Conservation (phyloP, 768 basidiomycete genomes). For the Thelephora ganbajun region DNA sequence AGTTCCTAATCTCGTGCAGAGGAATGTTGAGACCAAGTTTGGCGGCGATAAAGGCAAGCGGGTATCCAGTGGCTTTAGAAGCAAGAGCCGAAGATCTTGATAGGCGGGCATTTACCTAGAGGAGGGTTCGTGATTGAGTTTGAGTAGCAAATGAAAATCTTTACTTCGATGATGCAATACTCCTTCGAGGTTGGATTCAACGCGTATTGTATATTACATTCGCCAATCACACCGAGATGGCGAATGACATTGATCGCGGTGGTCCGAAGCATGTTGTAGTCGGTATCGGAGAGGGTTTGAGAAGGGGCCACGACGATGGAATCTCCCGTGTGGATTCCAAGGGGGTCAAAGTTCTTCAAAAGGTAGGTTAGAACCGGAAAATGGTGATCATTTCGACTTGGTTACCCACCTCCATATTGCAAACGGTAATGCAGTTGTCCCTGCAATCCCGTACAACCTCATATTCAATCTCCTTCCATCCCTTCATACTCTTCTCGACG, state of each 20-base stretch:
- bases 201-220: conserved; percentile 99
- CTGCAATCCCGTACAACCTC: conserved; percentile 96
- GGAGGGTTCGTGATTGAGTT: neutral
- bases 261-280: conserved; percentile 98
- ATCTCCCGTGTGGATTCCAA: conserved; percentile 97
- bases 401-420: conserved; percentile 93
- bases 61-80: conserved; percentile 97
- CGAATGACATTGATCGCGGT: conserved; percentile 97
- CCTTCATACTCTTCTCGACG: conserved; percentile 99
- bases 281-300: conserved; percentile 96
- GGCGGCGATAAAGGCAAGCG: conserved; percentile 94
- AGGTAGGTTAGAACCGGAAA: neutral
- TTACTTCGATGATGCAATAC: conserved; percentile 95
- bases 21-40: conserved; percentile 96
- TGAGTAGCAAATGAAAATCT: conserved; percentile 7
- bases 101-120: conserved; percentile 84
- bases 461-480: conserved; percentile 99
- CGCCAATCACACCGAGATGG: conserved; percentile 94
- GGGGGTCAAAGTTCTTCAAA: conserved; percentile 89
- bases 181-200: conserved; percentile 90
- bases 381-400: neutral
- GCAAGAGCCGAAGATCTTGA: conserved; percentile 96
- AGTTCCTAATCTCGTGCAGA: conserved; percentile 95
- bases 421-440: conserved; percentile 98
- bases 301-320: conserved; percentile 97